Conservation (phyloP, 192 early-diverging fungal genomes). For the Backusella mclennaniae region DNA sequence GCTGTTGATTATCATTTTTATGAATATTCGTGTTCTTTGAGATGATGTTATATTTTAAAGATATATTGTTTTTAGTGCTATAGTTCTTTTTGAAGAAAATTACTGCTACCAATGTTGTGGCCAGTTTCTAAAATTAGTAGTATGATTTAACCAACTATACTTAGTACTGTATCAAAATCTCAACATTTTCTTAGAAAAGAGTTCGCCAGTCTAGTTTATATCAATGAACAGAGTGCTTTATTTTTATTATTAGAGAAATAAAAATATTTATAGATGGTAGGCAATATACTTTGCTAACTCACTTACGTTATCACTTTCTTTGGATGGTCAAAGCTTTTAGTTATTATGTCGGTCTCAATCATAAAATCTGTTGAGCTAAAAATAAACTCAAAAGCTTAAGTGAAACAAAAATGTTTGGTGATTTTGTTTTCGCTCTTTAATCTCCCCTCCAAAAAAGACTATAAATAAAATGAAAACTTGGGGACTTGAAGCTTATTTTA, state of each 20-base stretch:
- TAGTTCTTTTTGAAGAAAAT: too few species aligned
- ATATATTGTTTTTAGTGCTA: too few species aligned
- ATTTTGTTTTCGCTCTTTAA: background rate
- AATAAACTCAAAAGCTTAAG: background rate
- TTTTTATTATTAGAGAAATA: too few species aligned
- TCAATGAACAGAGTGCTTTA: too few species aligned
- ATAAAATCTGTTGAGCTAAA: background rate
- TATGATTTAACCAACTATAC: too few species aligned
- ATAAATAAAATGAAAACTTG: background rate
- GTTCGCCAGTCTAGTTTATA: too few species aligned
- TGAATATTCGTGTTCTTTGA: background rate
- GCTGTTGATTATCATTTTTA: background rate
- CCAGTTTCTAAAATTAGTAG: too few species aligned
- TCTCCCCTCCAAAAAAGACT: background rate
- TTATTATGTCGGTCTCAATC: background rate
- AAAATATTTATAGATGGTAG: background rate
- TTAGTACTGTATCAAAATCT: too few species aligned
- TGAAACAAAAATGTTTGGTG: background rate
- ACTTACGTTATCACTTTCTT: background rate
- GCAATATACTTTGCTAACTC: background rate
- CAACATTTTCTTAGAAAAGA: too few species aligned
- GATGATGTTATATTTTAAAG: too few species aligned
- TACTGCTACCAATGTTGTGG: too few species aligned
- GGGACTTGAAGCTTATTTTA: background rate
- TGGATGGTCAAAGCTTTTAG: background rate